Evolutionary conservation across 2,329 filamentous ascomycete genomes (phyloP).

Genomic region (Blumeria hordei): DNA sequence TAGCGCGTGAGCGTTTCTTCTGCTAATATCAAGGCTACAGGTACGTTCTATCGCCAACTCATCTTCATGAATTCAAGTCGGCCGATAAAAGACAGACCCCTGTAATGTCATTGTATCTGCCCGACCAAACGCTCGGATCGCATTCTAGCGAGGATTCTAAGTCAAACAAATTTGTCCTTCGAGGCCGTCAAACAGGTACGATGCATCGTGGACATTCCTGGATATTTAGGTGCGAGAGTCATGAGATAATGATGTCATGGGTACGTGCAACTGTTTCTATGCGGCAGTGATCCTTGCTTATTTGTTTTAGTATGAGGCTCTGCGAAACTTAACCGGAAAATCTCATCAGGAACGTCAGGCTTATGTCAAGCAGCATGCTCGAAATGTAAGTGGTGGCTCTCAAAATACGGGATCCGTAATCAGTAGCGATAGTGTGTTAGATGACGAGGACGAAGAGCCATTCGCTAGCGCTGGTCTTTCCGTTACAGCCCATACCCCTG

Average conservation of each 20-base stretch:
- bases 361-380: conserved; percentile 61
- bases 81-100: conserved; percentile 78
- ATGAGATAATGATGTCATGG: conserved; percentile 95
- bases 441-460: conserved; percentile 47
- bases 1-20: neutral
- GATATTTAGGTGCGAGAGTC: conserved; percentile 46
- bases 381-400: conserved; percentile 48
- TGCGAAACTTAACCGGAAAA: conserved; percentile 72
- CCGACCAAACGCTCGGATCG: conserved; percentile 85
- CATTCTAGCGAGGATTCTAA: conserved; percentile 62
- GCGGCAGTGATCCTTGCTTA: conserved; percentile 1
- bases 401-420: conserved; percentile 29
- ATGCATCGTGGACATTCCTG: conserved; percentile 67
- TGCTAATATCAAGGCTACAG: conserved; percentile 19
- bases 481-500: conserved; percentile 23
- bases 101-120: conserved; percentile 86
- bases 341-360: conserved; percentile 69
- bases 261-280: neutral
- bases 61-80: conserved; percentile 98
- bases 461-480: conserved; percentile 33
- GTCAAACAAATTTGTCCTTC: conserved; percentile 89
- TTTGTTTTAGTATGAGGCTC: conserved; percentile 47
- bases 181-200: conserved; percentile 75
- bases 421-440: conserved; percentile 54
- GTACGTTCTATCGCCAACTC: conserved; percentile 90